Evolutionary conservation across 306 rosid species (phyloP), one percentile per base, ranked within the genome.

Genomic region (Dicorynia guianensis): DNA sequence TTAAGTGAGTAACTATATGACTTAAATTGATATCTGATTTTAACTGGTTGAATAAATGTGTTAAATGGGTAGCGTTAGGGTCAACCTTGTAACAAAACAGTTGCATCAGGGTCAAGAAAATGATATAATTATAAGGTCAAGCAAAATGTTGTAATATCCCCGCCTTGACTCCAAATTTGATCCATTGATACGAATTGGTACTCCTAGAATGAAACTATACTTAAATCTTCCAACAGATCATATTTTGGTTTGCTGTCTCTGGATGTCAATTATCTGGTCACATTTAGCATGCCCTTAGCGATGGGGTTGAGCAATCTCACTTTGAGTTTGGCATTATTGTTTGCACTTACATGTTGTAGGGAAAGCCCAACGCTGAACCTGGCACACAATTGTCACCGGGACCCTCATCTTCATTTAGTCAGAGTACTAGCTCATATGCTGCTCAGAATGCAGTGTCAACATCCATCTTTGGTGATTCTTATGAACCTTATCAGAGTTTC

Each of bases 401-500:
- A 74, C 82, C 90, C 14, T 53, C 79, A 42, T 74, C 82, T 61
- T 66, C 82, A 48, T 18, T 67, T 12, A 69, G 79, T 78, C 76
- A 73, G 57, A 80, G 90, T 59, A 67, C 87, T 13, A 33, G 71
- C 44, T 58, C 79, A 17, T 43, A 42, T 72, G 59, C 71, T n/a
- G 47, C 75, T 56, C 85, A 64, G 64, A 84, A 81, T 75, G 78
- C 30, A 11, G 77, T 76, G 39, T 75, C 83, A 66, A 65, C 44
- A 68, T 86, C 76, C 34, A 44, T 64, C 30, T 19, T 58, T 57
- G 70, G 71, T 74, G 80, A 80, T 11, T 17, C 69, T 35, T 38
- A 13, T 36, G 91, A 87, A 60, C 71, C 76, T 71, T 76, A 67
- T 50, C 86, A 76, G 18, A 86, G 35, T 78, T 75, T 62, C 65